phyloP scores from a whole-genome alignment of 352 stramenopile genomes.

The Phytophthora pinifolia region DNA sequence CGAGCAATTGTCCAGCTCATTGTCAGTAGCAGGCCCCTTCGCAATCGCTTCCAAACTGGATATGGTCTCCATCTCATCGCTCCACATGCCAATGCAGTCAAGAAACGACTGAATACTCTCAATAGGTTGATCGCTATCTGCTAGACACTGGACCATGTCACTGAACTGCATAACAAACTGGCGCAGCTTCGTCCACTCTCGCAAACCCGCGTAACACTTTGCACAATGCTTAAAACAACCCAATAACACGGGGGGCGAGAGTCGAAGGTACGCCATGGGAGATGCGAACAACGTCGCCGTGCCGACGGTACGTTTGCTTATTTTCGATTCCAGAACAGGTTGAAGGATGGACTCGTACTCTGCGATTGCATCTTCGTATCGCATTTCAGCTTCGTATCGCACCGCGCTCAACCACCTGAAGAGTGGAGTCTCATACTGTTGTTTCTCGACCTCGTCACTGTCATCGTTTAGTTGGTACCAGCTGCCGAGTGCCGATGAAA shows the following conservation, averaged over 20 bases:
- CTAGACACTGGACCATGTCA: conserved; percentile 24
- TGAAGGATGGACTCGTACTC: conserved; percentile 47
- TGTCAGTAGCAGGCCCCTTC: not conserved
- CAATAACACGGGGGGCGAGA: conserved; percentile 39
- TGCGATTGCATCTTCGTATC: conserved; percentile 62
- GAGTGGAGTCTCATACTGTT: conserved; percentile 20
- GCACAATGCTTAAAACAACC: conserved; percentile 54
- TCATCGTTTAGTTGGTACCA: conserved; percentile 21
- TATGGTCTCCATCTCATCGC: conserved; percentile 35
- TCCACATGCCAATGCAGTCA: conserved; percentile 39
- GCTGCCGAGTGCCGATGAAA: conserved; percentile 32
- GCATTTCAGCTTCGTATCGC: conserved; percentile 51
- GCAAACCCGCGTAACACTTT: conserved; percentile 44
- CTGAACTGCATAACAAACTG: conserved; percentile 34
- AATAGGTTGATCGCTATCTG: conserved; percentile 19
- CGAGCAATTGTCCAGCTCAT: not conserved
- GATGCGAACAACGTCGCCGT: conserved; percentile 25
- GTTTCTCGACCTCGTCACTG: conserved; percentile 10
- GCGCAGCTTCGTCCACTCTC: conserved; percentile 44
- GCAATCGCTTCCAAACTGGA: conserved; percentile 21
- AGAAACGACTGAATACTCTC: conserved; percentile 34
- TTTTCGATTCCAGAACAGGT: conserved; percentile 21
- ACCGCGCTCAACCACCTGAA: conserved; percentile 47
- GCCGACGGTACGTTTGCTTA: not conserved
- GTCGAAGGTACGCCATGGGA: conserved; percentile 32